These are phyloP conservation scores for Leccinum insolens DNA, from an alignment of 1,284 basidiomycete genomes.

Conservation along the genomic window DNA sequence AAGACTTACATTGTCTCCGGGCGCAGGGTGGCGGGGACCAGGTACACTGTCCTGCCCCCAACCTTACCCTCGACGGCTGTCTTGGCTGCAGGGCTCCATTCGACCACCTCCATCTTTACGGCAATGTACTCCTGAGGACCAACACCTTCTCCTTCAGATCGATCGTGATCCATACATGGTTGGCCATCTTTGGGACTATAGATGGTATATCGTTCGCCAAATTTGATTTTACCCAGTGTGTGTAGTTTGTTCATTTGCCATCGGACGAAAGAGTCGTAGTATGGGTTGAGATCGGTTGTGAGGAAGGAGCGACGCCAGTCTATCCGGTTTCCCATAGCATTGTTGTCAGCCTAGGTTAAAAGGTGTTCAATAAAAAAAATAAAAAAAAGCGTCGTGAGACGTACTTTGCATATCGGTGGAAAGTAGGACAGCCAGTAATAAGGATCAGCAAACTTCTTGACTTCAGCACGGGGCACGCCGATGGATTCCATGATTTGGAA, in stretches of 20 bases:
- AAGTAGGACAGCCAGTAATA: slow-evolving; percentile 93
- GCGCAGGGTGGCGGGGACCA: slow-evolving; percentile 95
- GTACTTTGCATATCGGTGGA: slow-evolving; percentile 90
- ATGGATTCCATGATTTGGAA: slow-evolving; percentile 99
- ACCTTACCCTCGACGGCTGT: slow-evolving; percentile 67
- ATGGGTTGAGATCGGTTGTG: slow-evolving; percentile 95
- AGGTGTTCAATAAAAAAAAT: slow-evolving; percentile 11
- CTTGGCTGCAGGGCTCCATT: slow-evolving; percentile 74
- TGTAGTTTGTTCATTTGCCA: slow-evolving; percentile 99
- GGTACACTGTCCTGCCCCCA: slow-evolving; percentile 81
- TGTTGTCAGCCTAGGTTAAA: slow-evolving; percentile 70
- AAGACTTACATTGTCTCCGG: slow-evolving; percentile 90
- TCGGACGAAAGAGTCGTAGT: slow-evolving; percentile 96
- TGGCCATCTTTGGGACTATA: slow-evolving; percentile 99
- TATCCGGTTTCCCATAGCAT: slow-evolving; percentile 88
- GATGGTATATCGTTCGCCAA: slow-evolving; percentile 98
- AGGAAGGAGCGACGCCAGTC: slow-evolving; percentile 98
- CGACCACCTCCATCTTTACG: slow-evolving; percentile 92
- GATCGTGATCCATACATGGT: slow-evolving; percentile 99
- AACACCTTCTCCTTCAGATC: slow-evolving; percentile 92
- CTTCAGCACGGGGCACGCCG: slow-evolving; percentile 85
- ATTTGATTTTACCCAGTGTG: slow-evolving; percentile 89
- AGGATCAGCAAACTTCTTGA: slow-evolving; percentile 96
- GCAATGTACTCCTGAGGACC: slow-evolving; percentile 97
- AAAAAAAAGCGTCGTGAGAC: slow-evolving; percentile 27